Base-by-base conservation (phyloP, 352 stramenopile species). In the Phytophthora agathidicida region DNA sequence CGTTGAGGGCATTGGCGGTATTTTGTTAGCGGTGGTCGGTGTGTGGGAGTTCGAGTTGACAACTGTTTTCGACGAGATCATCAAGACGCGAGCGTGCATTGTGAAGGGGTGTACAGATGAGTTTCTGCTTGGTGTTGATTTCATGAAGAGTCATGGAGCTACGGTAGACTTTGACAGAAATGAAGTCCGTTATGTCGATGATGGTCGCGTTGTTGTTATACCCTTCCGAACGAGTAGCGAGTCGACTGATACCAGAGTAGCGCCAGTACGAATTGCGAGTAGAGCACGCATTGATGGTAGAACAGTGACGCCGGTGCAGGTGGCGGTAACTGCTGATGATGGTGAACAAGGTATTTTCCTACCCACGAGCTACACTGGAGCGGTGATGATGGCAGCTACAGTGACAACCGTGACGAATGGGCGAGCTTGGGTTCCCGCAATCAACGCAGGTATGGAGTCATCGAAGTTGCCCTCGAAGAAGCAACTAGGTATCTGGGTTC, bases 401-500 rank as follows among this genome's bases (percentile, higher is more conserved):
- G 47, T 70, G 16, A 45, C 48, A 10, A 48, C 54, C 0, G 27
- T 14, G 0, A 5, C 20, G 1, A 28, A 50, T n/a, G 31, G 51
- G 1, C 37, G 51, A 7, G 17, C 39, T 2, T 31, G 27, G 33
- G 43, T 65, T 1, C 61, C 61, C 6, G 37, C 54, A 1, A 31
- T 71, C 16, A 71, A 62, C 16, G 17, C 55, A 3, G 7, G 35
- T 1, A 48, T 48, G 9, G 32, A 33, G 7, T 8, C 11, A 0
- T 27, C 30, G 11, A 53, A 61, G 7, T 23, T 62, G 1, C 61
- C 54, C 10, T 27, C 7, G 20, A 43, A 59, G 17, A 17, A 33
- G 16, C 28, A 52, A 7, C 23, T 71, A 0, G 61, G 61, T 9
- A 45, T 11, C 1, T 71, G 61, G 47, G 24, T 71, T 13, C 61